Base-by-base conservation (phyloP, 768 basidiomycete genomes). In the Auricularia auricula-judae region DNA sequence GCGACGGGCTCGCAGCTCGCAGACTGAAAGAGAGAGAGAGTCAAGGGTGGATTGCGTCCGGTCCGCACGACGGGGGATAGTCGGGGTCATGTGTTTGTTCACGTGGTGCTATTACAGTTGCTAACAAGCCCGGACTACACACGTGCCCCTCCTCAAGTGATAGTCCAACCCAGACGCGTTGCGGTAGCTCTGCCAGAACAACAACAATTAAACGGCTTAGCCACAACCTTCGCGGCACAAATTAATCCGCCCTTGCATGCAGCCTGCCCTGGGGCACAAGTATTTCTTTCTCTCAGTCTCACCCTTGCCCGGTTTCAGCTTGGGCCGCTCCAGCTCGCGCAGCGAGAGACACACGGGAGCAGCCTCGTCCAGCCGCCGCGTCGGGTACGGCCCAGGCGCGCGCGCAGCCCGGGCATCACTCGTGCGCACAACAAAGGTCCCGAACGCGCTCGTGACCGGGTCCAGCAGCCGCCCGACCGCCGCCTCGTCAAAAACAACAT, bases 401-500 rank as follows among this genome's bases (percentile, higher is more conserved):
- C 18, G 18, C 47, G 47, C 47, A 51, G 11, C 47, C 8, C 47
- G 4, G 47, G 14, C 47, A 51, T 18, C 11, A 8, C 11, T 18
- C 47, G 10, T 18, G 18, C 21, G 47, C 18, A 51, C 47, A 18
- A 18, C 2, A 18, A 51, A 18, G 21, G 47, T 51, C 47, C 47
- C 47, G 47, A 51, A 51, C 47, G 47, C 21, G 21, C 47, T 51
- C 47, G 47, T 51, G 47, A 51, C 47, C 18, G 47, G 47, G 5
- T 10, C 10, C 47, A 5, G 11, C 18, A 18, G 18, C 18, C 47
- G 14, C 21, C 47, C 18, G 10, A 18, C 18, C 10, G 21, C 18
- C 21, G 21, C 16, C 47, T 29, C 47, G 47, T 18, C 47, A 51
- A 3, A 29, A 29, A 29, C 47, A 18, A 51, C 47, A 67, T 77